Evolutionary conservation across 495 filamentous ascomycete species (phyloP), one percentile per base, ranked within the genome.

Genomic region (Glarea lozoyensis): DNA sequence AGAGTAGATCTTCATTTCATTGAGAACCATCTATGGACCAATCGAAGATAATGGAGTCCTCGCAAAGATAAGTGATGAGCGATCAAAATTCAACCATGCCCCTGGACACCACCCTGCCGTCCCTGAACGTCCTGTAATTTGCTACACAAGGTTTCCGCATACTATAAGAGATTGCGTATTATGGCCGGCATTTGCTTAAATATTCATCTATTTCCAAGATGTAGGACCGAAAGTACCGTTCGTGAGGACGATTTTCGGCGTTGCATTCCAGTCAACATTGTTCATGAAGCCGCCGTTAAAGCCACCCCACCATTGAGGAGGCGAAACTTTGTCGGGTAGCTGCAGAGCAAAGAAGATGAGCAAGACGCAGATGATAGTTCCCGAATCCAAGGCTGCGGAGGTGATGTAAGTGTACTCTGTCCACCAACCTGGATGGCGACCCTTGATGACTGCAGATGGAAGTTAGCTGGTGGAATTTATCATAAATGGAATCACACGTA

Each of bases 321-420:
- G 53, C 2, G 53, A 56, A 16, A 60, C 59, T 15, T 35, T 37
- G 17, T 59, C 49, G 0, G 61, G 65, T 18, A 78, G 44, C n/a
- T 55, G 59, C 18, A 72, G 61, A 7, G 64, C 62, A 33, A 70
- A 68, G 52, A 73, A 70, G 31, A 72, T 60, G 11, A 70, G 43
- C 24, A 73, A 57, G 0, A 65, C 69, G 1, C 57, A 60, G 21
- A 73, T 48, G 13, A 64, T 58, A 10, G 70, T 52, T 11, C 68
- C 68, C 1, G 58, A 54, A 42, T 73, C 68, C 23, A 89, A 64
- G 2, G 76, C 83, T 0, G 83, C 82, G 16, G 81, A 84, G 0
- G 79, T 73, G 50, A 86, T 67, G 57, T 86, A 88, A 65, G 87
- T 88, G 60, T 85, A 31, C 18, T 29, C 35, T 15, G 13, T 74